Percentiles rank a stretch among this genome's conserved stretches.
These are phyloP conservation scores for Beta lomatogona DNA, from an alignment of 179 eudicot species.

Conservation along the genomic window DNA sequence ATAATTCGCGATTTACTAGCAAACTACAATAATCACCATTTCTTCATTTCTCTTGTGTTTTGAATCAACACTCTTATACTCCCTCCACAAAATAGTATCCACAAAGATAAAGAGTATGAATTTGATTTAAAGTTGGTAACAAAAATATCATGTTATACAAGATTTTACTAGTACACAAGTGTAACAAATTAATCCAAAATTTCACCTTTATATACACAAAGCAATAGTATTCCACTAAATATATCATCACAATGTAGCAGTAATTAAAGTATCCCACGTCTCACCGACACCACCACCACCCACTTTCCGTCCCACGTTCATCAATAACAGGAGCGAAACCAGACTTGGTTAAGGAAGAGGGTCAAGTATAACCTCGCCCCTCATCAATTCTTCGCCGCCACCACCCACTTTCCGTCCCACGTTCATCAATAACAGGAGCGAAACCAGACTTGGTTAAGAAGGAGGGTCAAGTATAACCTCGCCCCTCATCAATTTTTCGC, in stretches of 20 bases:
- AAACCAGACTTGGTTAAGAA: too few relatives aligned
- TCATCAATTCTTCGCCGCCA: not conserved
- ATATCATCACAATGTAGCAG: slow-evolving; percentile 2
- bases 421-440: too few relatives aligned
- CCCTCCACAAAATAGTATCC: not conserved
- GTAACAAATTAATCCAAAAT: slow-evolving; percentile 2
- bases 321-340: too few relatives aligned
- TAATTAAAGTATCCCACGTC: slow-evolving; percentile 3
- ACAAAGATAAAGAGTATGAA: not conserved
- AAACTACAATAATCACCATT: too few relatives aligned
- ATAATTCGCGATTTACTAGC: too few relatives aligned
- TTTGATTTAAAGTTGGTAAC: not conserved
- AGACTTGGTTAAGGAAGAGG: too few relatives aligned
- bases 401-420: too few relatives aligned
- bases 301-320: slow-evolving; percentile 11
- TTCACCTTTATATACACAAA: slow-evolving; percentile 9
- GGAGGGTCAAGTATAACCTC: too few relatives aligned
- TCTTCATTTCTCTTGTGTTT: too few relatives aligned
- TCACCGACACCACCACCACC: not conserved
- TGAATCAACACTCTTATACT: not conserved
- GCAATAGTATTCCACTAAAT: slow-evolving; percentile 8
- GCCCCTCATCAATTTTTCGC: not conserved
- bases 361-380: too few relatives aligned
- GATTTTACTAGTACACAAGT: not conserved
- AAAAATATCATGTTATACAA: slow-evolving; percentile 1